Evolutionary conservation across 257 asterid genomes (phyloP), one percentile per base, ranked within the genome.

Genomic region (Gentiana dahurica): DNA sequence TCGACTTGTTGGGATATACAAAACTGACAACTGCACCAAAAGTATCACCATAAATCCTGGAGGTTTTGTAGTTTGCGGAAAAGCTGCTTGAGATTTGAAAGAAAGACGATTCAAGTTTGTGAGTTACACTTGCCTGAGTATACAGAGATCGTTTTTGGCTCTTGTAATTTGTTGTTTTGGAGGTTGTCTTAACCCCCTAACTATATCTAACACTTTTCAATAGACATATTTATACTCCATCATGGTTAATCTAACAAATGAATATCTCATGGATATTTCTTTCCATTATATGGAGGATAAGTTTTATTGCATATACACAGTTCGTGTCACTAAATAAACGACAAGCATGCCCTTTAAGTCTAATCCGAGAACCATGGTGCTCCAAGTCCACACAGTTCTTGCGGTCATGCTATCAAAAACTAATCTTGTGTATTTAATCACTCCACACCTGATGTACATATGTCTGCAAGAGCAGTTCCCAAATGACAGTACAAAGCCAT

Each of bases 11-110:
- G 95, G 97, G 12, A 88, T 92, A 59, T 83, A 92, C 56, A 92
- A 92, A 73, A 92, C 95, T n/a, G 97, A 88, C 69, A 88, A 92
- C 58, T 88, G 97, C 89, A 92, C 97, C 60, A 85, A 88, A 80
- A 88, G 97, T 57, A 81, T 88, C 55, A 80, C 95, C 4, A 88
- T 92, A 75, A 88, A 92, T 67, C 95, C 95, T 1, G 95, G 95
- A 60, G 85, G 97, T 74, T 92, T 88, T 60, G 99, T 71, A 33
- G 89, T 85, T 54, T 71, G 87, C 60, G 87, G 81, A 70, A 86
- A 82, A 73, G 74, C 64, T 71, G 73, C 80, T 32, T 82, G 63
- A 77, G 61, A 51, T 12, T 69, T 52, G 46, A 35, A 11, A 34
- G 37, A 54, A 53, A 37, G 34, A 32, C 41, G 6, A 35, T 63